phyloP scores from a whole-genome alignment of 768 basidiomycete genomes.

The Boletus sp. region DNA sequence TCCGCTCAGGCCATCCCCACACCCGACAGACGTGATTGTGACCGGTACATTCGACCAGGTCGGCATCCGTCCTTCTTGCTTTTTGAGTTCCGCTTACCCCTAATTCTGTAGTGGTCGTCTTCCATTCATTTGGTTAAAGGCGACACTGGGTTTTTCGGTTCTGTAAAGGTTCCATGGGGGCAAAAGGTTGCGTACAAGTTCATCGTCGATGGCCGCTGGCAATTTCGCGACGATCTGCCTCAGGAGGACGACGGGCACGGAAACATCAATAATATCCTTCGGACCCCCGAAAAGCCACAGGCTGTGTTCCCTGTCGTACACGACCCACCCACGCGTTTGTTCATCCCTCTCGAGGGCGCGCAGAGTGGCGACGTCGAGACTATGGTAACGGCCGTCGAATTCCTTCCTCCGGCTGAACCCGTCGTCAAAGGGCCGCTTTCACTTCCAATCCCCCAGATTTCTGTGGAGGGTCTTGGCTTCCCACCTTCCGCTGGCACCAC shows the following conservation, averaged over 20 bases:
- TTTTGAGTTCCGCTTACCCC: conserved; percentile 3
- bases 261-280: conserved; percentile 68
- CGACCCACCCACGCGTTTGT: conserved; percentile 9
- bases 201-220: conserved; percentile 73
- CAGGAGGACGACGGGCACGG: conserved; percentile 61
- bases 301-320: neutral
- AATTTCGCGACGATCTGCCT: conserved; percentile 48
- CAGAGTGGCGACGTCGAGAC: conserved; percentile 14
- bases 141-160: conserved; percentile 53
- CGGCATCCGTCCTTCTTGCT: conserved; percentile 21
- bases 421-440: conserved; percentile 8
- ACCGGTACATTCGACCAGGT: conserved; percentile 82
- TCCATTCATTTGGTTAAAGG: conserved; percentile 54
- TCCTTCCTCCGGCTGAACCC: conserved; percentile 12
- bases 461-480: conserved; percentile 6
- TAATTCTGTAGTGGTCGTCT: conserved; percentile 50
- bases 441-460: conserved; percentile 19
- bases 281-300: conserved; percentile 46
- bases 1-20: conserved; percentile 52
- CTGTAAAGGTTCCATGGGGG: conserved; percentile 55
- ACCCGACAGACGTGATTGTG: conserved; percentile 57
- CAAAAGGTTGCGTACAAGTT: conserved; percentile 72
- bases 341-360: conserved; percentile 8
- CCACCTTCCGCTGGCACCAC: conserved; percentile 37
- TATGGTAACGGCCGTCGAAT: conserved; percentile 29